phyloP scores from a whole-genome alignment of 2,329 filamentous ascomycete species.

The Penicillium sclerotiorum region DNA sequence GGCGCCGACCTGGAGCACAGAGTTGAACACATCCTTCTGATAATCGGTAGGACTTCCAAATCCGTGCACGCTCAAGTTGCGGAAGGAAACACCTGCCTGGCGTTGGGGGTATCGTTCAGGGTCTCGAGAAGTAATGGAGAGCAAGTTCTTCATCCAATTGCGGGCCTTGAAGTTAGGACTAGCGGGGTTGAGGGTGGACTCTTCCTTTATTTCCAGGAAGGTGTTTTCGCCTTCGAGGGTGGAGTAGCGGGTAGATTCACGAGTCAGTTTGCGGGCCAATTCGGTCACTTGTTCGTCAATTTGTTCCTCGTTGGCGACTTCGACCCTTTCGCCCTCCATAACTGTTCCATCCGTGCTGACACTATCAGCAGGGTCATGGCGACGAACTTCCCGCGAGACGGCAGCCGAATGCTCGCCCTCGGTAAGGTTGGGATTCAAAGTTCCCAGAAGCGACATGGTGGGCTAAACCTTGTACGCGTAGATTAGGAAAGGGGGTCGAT shows the following conservation, averaged over 20 bases:
- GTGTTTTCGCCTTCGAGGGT: constrained; percentile 34
- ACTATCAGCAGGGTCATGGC: constrained; percentile 24
- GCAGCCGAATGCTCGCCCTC: constrained; percentile 15
- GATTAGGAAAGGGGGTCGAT: background rate
- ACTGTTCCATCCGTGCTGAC: constrained; percentile 34
- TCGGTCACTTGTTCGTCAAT: constrained; percentile 35
- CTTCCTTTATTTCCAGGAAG: constrained; percentile 36
- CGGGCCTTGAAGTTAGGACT: constrained; percentile 49
- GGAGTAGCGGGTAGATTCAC: constrained; percentile 38
- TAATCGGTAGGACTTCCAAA: constrained; percentile 70
- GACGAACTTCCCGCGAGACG: constrained; percentile 15
- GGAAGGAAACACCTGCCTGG: constrained; percentile 66
- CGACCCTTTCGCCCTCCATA: constrained; percentile 24
- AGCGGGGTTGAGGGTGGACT: constrained; percentile 48
- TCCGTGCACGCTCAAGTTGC: constrained; percentile 69
- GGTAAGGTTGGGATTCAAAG: constrained; percentile 33
- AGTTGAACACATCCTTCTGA: constrained; percentile 53
- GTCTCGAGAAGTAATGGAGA: constrained; percentile 51
- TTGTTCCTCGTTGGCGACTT: constrained; percentile 27
- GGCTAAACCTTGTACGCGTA: background rate
- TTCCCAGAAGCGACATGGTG: constrained; percentile 40
- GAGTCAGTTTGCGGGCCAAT: constrained; percentile 39
- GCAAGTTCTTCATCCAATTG: constrained; percentile 51
- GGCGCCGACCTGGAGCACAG: constrained; percentile 38
- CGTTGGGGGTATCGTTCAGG: constrained; percentile 57